Conservation (phyloP, 345 rosid genomes). For the Ailanthus altissimus region DNA sequence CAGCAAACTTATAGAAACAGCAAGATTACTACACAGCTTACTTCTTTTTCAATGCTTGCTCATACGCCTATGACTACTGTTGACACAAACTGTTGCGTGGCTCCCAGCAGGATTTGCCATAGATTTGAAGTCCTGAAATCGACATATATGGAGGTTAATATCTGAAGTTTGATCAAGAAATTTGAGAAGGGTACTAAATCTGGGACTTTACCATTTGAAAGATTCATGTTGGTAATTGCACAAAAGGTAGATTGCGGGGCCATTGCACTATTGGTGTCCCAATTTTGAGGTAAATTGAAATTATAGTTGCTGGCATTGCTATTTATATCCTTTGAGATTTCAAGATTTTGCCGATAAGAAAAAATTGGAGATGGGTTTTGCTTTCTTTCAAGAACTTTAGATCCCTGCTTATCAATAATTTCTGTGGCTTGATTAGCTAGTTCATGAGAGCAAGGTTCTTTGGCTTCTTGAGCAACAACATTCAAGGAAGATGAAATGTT, state of each 20-base stretch:
- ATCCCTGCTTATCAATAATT: conserved; percentile 22
- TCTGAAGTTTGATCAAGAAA: not conserved
- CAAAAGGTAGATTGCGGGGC: conserved; percentile 37
- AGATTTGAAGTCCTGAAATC: conserved; percentile 46
- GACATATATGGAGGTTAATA: conserved; percentile 8
- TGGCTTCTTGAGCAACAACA: conserved; percentile 20
- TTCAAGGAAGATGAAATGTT: conserved; percentile 27
- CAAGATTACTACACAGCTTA: conserved; percentile 17
- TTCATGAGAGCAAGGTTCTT: conserved; percentile 6
- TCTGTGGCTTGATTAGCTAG: conserved; percentile 9
- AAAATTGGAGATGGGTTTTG: conserved; percentile 33
- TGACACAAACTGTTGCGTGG: conserved; percentile 12
- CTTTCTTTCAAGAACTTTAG: conserved; percentile 34
- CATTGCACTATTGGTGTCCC: conserved; percentile 47
- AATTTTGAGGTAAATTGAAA: conserved; percentile 45
- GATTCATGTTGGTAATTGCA: conserved; percentile 37
- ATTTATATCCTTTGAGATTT: conserved; percentile 34
- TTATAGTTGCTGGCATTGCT: conserved; percentile 27
- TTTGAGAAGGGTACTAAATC: not conserved
- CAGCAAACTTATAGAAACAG: not conserved
- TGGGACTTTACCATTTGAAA: conserved; percentile 34
- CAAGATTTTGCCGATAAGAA: conserved; percentile 39
- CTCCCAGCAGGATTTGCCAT: conserved; percentile 39
- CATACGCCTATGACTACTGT: conserved; percentile 4
- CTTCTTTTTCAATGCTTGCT: conserved; percentile 8